These are phyloP conservation scores for Arctostaphylos glauca DNA, from an alignment of 148 eudicot genomes.

Conservation along the genomic window DNA sequence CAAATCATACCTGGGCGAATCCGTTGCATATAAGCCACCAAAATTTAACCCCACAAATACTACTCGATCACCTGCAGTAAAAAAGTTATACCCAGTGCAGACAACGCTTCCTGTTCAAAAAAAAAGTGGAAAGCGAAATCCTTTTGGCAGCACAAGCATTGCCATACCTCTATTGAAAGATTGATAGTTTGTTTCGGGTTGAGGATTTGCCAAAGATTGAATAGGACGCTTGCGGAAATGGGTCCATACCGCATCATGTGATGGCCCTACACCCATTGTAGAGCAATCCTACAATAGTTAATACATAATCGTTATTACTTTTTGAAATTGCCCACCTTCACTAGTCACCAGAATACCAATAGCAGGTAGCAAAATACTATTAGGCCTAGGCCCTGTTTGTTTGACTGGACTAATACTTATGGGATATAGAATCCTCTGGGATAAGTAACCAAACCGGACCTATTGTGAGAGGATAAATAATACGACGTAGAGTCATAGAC, in stretches of 20 bases:
- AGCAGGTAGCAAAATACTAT: neutral
- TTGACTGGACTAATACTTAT: neutral
- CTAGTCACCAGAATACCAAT: neutral
- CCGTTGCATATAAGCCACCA: constrained; percentile 32
- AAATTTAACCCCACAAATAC: constrained; percentile 50
- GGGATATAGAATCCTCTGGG: neutral
- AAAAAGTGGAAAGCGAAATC: neutral
- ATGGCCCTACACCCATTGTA: neutral
- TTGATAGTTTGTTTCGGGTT: constrained; percentile 39
- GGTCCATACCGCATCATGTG: neutral
- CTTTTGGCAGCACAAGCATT: neutral
- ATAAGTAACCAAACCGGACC: neutral
- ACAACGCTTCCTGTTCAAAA: neutral
- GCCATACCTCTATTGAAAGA: constrained; percentile 45
- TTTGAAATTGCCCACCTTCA: neutral
- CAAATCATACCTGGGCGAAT: constrained; percentile 45
- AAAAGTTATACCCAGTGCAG: neutral
- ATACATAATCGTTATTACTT: neutral
- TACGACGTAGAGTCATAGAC: neutral
- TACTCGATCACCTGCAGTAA: constrained; percentile 63
- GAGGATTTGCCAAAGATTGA: constrained; percentile 11
- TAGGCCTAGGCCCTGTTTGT: neutral
- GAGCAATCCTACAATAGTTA: neutral
- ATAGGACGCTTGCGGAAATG: neutral
- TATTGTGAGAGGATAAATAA: neutral